Base-by-base conservation (phyloP, 1,139 yeast species). In the Martiniozyma asiatica region DNA sequence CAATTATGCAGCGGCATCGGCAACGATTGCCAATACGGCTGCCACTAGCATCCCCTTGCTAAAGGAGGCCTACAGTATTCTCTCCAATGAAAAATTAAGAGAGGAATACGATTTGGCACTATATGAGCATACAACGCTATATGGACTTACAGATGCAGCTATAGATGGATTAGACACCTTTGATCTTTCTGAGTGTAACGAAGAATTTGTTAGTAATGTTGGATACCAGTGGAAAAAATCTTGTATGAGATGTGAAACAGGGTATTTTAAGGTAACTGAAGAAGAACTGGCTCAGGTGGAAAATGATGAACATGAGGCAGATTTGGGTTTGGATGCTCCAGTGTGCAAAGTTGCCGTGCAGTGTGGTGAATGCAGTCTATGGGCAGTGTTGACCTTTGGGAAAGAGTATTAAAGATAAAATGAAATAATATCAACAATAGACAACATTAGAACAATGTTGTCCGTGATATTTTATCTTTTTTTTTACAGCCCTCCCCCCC, bases 291-390 rank as follows among this genome's bases (percentile, higher is more conserved):
- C 75, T 2, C 41, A 27, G 3, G 17, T 24, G 4, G 23, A 20
- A 2, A 14, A 17, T 8, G 13, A 32, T 19, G 19, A 18, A 10
- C 11, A 29, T 17, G 15, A 17, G 31, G 61, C 67, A 0, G 22
- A 34, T 3, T n/a, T n/a, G n/a, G 34, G 30, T 6, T 24, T 20
- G 2, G 23, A 23, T 3, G 31, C 26, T 2, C 43, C 45, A 1
- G 72, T 65, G 34, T 74, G 59, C 37, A 80, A 77, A 39, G 65
- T 85, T 3, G 62, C 79, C 7, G 72, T 81, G 0, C 94, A 85
- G 45, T 85, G 96, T 48, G 52, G 58, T 9, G 74, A 81, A 22
- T 85, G 96, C 48, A 79, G 93, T 50, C 53, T 84, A 17, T 85
- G 95, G 94, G 56, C n/a, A n/a, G n/a, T n/a, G n/a, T n/a, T n/a